These are phyloP conservation scores for Oryza glumipatula DNA, from an alignment of 176 grass and related monocot species.

Conservation along the genomic window DNA sequence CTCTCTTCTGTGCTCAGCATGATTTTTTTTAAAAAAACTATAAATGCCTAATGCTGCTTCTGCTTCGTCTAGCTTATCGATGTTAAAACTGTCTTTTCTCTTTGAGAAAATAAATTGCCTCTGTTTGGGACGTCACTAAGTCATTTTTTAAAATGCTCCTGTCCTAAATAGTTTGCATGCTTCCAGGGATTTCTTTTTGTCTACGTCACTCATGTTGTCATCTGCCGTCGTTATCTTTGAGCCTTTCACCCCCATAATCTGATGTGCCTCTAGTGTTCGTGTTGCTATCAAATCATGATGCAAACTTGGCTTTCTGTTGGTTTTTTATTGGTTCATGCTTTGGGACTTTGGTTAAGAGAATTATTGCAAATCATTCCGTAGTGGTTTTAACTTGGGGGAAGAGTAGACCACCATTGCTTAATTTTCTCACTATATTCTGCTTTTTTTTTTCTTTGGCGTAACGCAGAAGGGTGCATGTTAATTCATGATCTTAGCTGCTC, in stretches of 20 bases:
- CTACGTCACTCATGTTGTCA: neutral
- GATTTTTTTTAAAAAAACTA: neutral
- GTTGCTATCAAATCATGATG: conserved; percentile 6
- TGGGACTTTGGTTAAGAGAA: neutral
- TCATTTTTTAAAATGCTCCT: neutral
- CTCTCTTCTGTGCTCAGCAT: neutral
- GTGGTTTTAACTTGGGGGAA: neutral
- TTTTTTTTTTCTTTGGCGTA: too few relatives aligned
- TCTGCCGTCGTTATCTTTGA: neutral
- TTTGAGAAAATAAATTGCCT: neutral
- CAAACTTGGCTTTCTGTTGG: neutral
- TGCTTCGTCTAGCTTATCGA: neutral
- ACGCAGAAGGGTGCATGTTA: neutral
- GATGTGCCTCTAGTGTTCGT: neutral
- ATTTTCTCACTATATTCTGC: neutral
- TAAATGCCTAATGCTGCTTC: neutral
- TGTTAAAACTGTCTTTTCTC: neutral
- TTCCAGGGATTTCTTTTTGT: neutral
- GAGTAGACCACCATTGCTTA: neutral
- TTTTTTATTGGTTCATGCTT: neutral
- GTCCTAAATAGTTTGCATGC: neutral
- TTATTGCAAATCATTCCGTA: neutral
- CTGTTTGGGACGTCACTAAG: neutral
- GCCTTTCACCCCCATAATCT: neutral
- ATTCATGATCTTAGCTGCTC: neutral